Conservation (phyloP, 1,284 basidiomycete species). For the Ustilago crameri region DNA sequence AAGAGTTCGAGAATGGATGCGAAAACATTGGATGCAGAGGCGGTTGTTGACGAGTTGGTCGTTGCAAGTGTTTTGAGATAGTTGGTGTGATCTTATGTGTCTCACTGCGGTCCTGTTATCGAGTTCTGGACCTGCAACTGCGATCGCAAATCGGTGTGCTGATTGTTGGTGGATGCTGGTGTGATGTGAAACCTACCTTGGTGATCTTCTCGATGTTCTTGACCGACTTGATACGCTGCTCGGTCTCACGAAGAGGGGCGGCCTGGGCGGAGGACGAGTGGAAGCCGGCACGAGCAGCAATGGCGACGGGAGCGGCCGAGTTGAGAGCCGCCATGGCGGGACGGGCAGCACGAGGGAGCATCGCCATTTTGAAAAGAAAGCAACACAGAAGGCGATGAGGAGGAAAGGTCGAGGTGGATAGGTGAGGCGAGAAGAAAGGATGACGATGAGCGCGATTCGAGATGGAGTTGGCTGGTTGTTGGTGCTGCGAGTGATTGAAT, state of each 20-base stretch:
- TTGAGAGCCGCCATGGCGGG: slow-evolving; percentile 50
- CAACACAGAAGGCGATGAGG: slow-evolving; percentile 5
- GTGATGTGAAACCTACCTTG: slow-evolving; percentile 75
- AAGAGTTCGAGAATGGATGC: background rate
- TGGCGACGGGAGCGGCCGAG: slow-evolving; percentile 43
- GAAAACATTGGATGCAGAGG: background rate
- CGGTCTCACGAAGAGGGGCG: slow-evolving; percentile 97
- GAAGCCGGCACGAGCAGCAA: slow-evolving; percentile 60
- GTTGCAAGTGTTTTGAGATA: background rate
- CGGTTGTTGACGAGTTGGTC: background rate
- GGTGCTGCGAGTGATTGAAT: background rate
- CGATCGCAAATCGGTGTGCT: background rate
- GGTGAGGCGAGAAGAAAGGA: slow-evolving; percentile 2
- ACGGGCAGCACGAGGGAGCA: slow-evolving; percentile 59
- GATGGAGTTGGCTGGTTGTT: slow-evolving; percentile 7
- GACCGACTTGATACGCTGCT: slow-evolving; percentile 95
- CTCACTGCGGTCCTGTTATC: background rate
- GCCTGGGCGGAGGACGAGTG: slow-evolving; percentile 77
- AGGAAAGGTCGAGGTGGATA: slow-evolving; percentile 6
- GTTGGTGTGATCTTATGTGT: background rate
- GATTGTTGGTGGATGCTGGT: background rate
- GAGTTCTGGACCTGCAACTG: background rate
- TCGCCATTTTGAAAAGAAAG: slow-evolving; percentile 49
- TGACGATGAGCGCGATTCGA: slow-evolving; percentile 17
- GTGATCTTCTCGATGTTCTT: slow-evolving; percentile 98